Base-by-base conservation (phyloP, 129 eudicot species). In the Chrysanthemum lavandulifolium region DNA sequence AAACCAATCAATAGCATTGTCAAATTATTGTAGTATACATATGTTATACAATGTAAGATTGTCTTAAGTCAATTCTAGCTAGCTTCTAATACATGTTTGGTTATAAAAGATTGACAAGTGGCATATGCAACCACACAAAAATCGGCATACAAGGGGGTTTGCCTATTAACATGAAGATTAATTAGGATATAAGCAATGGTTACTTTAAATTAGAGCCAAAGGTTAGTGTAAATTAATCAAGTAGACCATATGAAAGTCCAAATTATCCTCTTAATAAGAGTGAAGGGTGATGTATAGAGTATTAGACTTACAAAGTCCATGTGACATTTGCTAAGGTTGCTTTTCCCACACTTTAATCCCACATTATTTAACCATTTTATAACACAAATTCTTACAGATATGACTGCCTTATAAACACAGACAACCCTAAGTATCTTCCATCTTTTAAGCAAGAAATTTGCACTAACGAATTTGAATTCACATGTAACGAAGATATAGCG, bases 301-400 rank as follows among this genome's bases (percentile, higher is more conserved):
- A n/a, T 31, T 16, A 18, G 57, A 67, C 57, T 50, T 50, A 8
- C 53, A 54, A 2, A 19, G 49, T 11, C 66, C 80, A 76, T 76
- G 74, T 76, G 74, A 75, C 54, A 29, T 67, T 62, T 53, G 60
- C 57, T 10, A 70, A 31, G 43, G 61, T 61, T 78, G 68, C 81
- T 71, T 78, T 54, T 65, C 72, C 73, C 51, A 36, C 52, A 71
- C 72, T 78, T 77, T 14, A 78, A 19, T 12, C 66, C 43, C 51
- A 48, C 65, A 3, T 15, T 78, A 62, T 16, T 5, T 69, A 36
- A 63, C 66, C 61, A 71, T 40, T 29, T 71, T 63, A 65, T 61
- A 78, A 71, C 82, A 63, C 71, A 69, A 69, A n/a, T 49, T 48
- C 68, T 67, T 58, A 57, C 19, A 12, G 31, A 61, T 62, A 13